Evolutionary conservation across 2,329 filamentous ascomycete genomes (phyloP).

Genomic region (Colletotrichum higginsianum): DNA sequence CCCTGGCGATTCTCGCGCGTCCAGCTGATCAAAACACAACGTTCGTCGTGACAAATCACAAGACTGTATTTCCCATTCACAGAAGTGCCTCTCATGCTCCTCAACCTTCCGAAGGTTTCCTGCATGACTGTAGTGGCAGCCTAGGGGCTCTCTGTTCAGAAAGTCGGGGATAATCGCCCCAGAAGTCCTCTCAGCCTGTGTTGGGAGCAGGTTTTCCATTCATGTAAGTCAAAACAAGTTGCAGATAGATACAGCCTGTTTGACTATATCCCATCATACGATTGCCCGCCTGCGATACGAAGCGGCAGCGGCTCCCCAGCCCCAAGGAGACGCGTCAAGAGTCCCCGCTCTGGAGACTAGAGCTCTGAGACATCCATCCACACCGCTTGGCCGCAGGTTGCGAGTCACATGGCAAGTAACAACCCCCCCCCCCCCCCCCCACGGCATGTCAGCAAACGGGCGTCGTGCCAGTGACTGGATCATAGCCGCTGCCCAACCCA

Average conservation of each 20-base stretch:
- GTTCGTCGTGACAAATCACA: slow-evolving; percentile 28
- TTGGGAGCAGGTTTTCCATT: not conserved
- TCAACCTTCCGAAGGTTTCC: slow-evolving; percentile 4
- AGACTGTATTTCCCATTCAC: not conserved
- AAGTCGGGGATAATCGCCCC: slow-evolving; percentile 13
- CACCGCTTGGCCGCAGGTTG: slow-evolving; percentile 36
- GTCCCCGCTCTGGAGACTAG: slow-evolving; percentile 18
- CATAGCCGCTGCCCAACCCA: slow-evolving; percentile 22
- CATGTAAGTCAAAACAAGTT: not conserved
- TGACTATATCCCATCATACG: not conserved
- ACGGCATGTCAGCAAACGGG: slow-evolving; percentile 26
- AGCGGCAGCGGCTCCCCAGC: slow-evolving; percentile 12
- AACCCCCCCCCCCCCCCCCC: slow-evolving; percentile 22
- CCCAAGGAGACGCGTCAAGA: slow-evolving; percentile 15
- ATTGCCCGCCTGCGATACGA: slow-evolving; percentile 27
- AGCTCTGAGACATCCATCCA: slow-evolving; percentile 42
- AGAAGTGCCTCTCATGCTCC: slow-evolving; percentile 5
- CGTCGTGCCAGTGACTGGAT: slow-evolving; percentile 31
- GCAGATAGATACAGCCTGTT: not conserved
- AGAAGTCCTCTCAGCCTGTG: not conserved
- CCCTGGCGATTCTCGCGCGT: slow-evolving; percentile 3
- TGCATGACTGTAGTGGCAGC: not conserved
- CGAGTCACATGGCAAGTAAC: slow-evolving; percentile 43
- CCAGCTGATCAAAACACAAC: slow-evolving; percentile 39
- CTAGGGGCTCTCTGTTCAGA: not conserved